phyloP scores from a whole-genome alignment of 257 asterid species.

The Salvia rosmarinus region DNA sequence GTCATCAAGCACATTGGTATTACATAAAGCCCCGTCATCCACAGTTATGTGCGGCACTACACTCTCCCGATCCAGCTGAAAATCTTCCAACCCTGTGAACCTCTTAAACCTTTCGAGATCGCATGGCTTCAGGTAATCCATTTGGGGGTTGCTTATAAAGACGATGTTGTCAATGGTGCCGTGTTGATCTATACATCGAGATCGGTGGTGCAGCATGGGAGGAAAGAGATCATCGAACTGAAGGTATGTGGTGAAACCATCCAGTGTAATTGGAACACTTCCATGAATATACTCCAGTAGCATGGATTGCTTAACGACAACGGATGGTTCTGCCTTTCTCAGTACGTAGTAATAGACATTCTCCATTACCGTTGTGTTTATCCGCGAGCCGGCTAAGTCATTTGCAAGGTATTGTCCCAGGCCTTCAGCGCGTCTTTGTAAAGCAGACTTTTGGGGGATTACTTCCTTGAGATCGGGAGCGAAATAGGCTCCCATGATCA shows the following conservation, averaged over 20 bases:
- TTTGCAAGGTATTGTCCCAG: conserved; percentile 42
- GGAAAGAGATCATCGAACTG: conserved; percentile 61
- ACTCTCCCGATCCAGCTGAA: conserved; percentile 44
- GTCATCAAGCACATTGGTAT: conserved; percentile 29
- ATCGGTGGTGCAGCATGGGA: conserved; percentile 49
- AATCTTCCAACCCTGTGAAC: conserved; percentile 55
- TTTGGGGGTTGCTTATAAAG: conserved; percentile 51
- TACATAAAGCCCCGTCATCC: conserved; percentile 25
- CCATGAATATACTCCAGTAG: conserved; percentile 59
- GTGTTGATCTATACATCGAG: conserved; percentile 29
- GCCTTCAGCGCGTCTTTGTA: conserved; percentile 54
- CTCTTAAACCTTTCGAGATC: conserved; percentile 55
- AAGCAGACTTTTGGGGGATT: conserved; percentile 46
- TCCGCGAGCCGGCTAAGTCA: conserved; percentile 51
- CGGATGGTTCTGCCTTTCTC: conserved; percentile 52
- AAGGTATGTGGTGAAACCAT: conserved; percentile 34
- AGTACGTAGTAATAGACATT: conserved; percentile 60
- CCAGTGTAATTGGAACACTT: conserved; percentile 38
- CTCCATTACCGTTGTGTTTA: conserved; percentile 48
- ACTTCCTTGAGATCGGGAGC: conserved; percentile 61
- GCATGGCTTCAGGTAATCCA: conserved; percentile 38
- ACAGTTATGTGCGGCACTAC: conserved; percentile 30
- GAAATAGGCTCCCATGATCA: conserved; percentile 63
- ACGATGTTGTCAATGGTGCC: conserved; percentile 50
- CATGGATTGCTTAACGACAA: conserved; percentile 46